Conservation (phyloP, 257 asterid genomes). For the Ligustrum vulgare region DNA sequence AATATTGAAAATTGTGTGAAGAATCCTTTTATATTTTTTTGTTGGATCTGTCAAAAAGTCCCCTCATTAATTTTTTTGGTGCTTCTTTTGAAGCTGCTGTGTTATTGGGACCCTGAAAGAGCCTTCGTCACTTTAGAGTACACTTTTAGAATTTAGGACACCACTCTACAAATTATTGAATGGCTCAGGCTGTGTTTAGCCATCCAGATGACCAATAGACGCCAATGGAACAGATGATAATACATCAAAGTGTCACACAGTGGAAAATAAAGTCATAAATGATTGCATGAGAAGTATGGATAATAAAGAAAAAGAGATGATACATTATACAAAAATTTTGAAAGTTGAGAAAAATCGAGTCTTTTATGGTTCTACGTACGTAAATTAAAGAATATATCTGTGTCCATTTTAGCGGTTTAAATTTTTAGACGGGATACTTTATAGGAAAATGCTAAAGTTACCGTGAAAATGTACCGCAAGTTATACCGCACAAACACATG, state of each 20-base stretch:
- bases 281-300: not conserved
- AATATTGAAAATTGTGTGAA: too few relatives aligned
- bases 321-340: not conserved
- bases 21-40: not conserved
- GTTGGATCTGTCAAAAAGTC: not conserved
- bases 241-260: not conserved
- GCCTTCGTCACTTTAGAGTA: not conserved
- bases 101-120: not conserved
- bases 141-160: not conserved
- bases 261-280: constrained; percentile 6
- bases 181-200: not conserved
- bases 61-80: not conserved
- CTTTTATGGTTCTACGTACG: not conserved
- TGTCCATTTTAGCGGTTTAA: too few relatives aligned
- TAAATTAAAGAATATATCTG: not conserved
- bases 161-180: not conserved
- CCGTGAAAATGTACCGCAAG: too few relatives aligned
- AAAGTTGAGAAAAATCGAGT: not conserved
- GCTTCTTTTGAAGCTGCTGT: not conserved
- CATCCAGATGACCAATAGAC: not conserved
- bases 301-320: not conserved
- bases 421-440: too few relatives aligned
- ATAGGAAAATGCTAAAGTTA: too few relatives aligned
- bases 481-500: too few relatives aligned
- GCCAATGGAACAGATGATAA: not conserved